Percentiles rank a stretch among this genome's conserved stretches.
Evolutionary conservation across 306 rosid species (phyloP).

Genomic region (Nissolia schottii): DNA sequence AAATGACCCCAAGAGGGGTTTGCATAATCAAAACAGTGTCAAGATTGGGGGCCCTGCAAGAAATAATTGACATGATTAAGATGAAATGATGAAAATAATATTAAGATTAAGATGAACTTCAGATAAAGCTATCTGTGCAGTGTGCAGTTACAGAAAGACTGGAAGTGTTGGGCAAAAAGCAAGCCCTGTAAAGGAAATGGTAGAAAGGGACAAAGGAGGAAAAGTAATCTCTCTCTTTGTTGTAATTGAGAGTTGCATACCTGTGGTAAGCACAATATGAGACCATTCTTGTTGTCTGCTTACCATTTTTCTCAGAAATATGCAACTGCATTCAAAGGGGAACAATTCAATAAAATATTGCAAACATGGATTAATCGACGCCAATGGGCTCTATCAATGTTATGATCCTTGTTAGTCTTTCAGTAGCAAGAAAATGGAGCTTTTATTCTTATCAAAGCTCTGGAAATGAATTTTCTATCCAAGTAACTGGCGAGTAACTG

Average conservation of each 20-base stretch:
- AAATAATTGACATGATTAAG: conserved; percentile 27
- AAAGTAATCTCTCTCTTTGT: not conserved
- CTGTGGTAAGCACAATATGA: conserved; percentile 98
- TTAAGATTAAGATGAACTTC: conserved; percentile 2
- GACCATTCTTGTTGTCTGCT: conserved; percentile 86
- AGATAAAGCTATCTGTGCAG: not conserved
- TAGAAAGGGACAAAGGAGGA: not conserved
- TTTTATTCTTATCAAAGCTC: not conserved
- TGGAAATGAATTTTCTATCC: not conserved
- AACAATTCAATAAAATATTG: conserved; percentile 16
- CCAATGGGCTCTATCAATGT: not conserved
- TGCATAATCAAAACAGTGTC: conserved; percentile 93
- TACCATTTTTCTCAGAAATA: conserved; percentile 89
- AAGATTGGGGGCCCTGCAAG: conserved; percentile 95
- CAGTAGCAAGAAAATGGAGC: not conserved
- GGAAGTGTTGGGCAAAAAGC: not conserved
- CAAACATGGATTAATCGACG: conserved; percentile 3
- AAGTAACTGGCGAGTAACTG: not conserved
- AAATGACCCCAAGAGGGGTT: conserved; percentile 84
- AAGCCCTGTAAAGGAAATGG: not conserved
- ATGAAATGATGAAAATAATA: conserved; percentile 18
- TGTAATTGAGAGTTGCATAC: conserved; percentile 42
- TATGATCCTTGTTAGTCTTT: conserved; percentile 1
- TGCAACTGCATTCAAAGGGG: conserved; percentile 69
- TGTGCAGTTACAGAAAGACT: not conserved